Base-by-base conservation (phyloP, 1,284 basidiomycete species). In the Cystobasidium sp. region DNA sequence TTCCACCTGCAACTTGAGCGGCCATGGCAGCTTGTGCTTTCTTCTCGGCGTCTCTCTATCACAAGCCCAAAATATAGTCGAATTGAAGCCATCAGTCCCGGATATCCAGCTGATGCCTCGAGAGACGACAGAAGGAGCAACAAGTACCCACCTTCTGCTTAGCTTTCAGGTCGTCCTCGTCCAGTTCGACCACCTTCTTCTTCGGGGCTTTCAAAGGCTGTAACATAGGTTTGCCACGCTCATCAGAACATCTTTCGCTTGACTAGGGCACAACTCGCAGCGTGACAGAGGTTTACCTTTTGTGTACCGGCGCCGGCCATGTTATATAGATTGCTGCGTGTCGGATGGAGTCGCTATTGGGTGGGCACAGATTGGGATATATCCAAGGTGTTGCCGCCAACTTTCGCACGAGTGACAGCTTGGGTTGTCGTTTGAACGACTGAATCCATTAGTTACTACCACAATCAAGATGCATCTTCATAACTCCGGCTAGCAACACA, bases 161-260 rank as follows among this genome's bases (percentile, higher is more conserved):
- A 18, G 41, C 39, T 4, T 62, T 63, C 53, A 58, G 65, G 63
- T 73, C 70, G n/a, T 73, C 70, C 41, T 73, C 70, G 46, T 73
- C 70, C 20, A 64, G 18, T 12, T 73, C 70, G n/a, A 64, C 59
- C 43, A 31, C 31, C 22, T 65, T 52, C 43, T 73, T 73, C 70
- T 73, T 73, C 20, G 70, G 22, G 24, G 70, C 63, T 37, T 66
- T 73, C 7, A 65, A 53, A 8, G 62, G 70, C 70, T 71, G 68
- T 24, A 20, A 22, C 16, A 43, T 14, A 39, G 64, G 18, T 65
- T 24, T 53, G 64, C 51, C 64, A 51, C 49, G 44, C 14, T 6
- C 7, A 24, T 68, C 55, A 59, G 22, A 8, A 43, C 39, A 39
- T 39, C n/a, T 14, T 9, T 8, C 2, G 9, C 12, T 0, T 12